Evolutionary conservation across 805 yeast genomes (phyloP).

Genomic region (Metschnikowia amazonensis): DNA sequence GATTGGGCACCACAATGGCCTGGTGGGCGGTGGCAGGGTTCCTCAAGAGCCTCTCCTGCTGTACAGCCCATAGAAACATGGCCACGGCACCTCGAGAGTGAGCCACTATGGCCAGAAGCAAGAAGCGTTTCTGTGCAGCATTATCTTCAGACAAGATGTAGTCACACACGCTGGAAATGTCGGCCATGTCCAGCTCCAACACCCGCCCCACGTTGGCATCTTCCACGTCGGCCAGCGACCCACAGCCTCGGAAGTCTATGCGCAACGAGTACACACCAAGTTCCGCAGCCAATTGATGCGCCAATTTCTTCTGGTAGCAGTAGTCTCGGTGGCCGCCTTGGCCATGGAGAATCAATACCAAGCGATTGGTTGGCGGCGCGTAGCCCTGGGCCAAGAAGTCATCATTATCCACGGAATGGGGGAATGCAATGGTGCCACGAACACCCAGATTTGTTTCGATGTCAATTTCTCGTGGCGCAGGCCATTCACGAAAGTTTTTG

Average conservation of each 20-base stretch:
- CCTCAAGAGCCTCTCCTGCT: slow-evolving; percentile 36
- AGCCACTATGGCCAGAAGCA: slow-evolving; percentile 57
- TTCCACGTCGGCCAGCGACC: slow-evolving; percentile 58
- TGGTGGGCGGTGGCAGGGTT: slow-evolving; percentile 21
- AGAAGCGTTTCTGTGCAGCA: slow-evolving; percentile 40
- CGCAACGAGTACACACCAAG: slow-evolving; percentile 65
- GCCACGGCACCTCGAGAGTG: slow-evolving; percentile 83
- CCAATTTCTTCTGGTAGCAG: slow-evolving; percentile 64
- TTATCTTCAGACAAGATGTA: slow-evolving; percentile 26
- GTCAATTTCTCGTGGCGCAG: slow-evolving; percentile 32
- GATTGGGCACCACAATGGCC: slow-evolving; percentile 51
- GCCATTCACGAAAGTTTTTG: slow-evolving; percentile 12
- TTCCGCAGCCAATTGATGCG: slow-evolving; percentile 53
- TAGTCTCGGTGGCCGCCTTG: slow-evolving; percentile 81
- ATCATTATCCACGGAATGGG: slow-evolving; percentile 28
- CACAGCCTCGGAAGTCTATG: slow-evolving; percentile 85
- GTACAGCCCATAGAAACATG: slow-evolving; percentile 66
- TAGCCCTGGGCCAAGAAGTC: slow-evolving; percentile 23
- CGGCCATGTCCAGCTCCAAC: slow-evolving; percentile 63
- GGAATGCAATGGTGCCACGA: slow-evolving; percentile 37
- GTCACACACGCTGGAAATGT: slow-evolving; percentile 45
- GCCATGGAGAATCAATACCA: slow-evolving; percentile 75
- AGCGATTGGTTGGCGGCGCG: slow-evolving; percentile 44
- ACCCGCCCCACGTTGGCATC: slow-evolving; percentile 48
- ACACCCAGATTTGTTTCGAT: slow-evolving; percentile 35